Conservation (phyloP, 2,329 filamentous ascomycete genomes). For the Fusarium sp. region DNA sequence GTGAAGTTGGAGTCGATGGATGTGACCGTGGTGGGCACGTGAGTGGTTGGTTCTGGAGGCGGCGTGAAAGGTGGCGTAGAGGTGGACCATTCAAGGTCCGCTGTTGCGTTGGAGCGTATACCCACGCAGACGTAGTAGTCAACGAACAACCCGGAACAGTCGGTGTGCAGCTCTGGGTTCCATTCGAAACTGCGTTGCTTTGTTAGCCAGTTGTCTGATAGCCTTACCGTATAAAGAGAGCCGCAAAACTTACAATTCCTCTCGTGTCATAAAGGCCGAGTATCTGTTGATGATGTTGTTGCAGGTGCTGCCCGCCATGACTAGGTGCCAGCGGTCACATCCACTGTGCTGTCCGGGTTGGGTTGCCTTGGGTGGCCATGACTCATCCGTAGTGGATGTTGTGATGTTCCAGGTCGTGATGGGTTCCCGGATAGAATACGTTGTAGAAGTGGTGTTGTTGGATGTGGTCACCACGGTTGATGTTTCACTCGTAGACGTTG, state of each 20-base stretch:
- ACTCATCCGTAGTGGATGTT: background rate
- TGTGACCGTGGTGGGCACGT: fast-evolving
- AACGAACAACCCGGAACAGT: background rate
- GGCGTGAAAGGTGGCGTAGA: background rate
- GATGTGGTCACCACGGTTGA: background rate
- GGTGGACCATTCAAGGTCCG: background rate
- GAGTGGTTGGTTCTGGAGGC: fast-evolving
- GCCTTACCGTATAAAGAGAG: too few species aligned
- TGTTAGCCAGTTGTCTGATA: too few species aligned
- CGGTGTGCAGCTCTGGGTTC: background rate
- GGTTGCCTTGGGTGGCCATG: background rate
- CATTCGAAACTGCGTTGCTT: background rate
- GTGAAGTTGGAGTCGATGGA: fast-evolving
- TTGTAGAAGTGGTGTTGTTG: constrained; percentile 13
- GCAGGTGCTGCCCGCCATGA: too few species aligned
- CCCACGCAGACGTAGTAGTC: background rate
- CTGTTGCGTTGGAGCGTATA: background rate
- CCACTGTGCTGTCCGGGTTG: background rate
- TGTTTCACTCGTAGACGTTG: background rate
- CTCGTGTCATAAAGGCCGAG: too few species aligned
- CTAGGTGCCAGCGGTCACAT: too few species aligned
- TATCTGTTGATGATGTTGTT: too few species aligned
- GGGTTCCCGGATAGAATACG: background rate
- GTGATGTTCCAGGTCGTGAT: background rate
- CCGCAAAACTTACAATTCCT: too few species aligned